Percentiles rank a stretch among this genome's conserved stretches.
Conservation (phyloP, 2,329 filamentous ascomycete species). For the Diatrype stigma region DNA sequence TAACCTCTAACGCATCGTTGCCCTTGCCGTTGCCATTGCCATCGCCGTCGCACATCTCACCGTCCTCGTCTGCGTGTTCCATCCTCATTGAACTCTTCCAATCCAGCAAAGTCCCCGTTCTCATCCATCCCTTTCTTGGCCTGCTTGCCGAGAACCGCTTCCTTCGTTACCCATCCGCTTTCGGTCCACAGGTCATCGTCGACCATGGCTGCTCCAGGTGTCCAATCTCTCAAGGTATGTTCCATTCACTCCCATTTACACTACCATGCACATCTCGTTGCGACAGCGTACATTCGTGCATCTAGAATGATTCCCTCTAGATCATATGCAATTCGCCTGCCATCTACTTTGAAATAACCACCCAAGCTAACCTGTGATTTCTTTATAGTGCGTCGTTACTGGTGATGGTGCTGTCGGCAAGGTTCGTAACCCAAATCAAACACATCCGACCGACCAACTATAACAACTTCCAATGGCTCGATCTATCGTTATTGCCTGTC, state of each 20-base stretch:
- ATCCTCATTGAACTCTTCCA: too few relatives aligned
- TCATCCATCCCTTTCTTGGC: neutral
- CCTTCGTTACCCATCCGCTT: constrained; percentile 9
- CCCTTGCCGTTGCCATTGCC: too few relatives aligned
- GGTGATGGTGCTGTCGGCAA: constrained; percentile 99
- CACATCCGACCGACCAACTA: constrained; percentile 1
- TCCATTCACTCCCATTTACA: too few relatives aligned
- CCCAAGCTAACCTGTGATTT: constrained; percentile 32
- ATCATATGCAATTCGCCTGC: constrained; percentile 3
- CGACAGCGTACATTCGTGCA: too few relatives aligned
- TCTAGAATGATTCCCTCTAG: neutral
- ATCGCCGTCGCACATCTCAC: too few relatives aligned
- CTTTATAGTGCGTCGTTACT: constrained; percentile 84
- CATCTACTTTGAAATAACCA: constrained; percentile 8
- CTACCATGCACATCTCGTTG: neutral
- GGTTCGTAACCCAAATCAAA: constrained; percentile 48
- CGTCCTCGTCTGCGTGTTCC: too few relatives aligned
- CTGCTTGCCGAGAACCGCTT: neutral
- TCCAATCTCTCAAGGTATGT: constrained; percentile 86
- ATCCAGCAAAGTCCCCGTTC: neutral
- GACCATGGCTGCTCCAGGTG: constrained; percentile 78
- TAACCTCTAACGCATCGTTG: too few relatives aligned
- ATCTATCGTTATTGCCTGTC: constrained; percentile 2
- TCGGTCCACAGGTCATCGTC: constrained; percentile 15
- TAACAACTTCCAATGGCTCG: constrained; percentile 7